These are phyloP conservation scores for Tricholoma furcatifolium DNA, from an alignment of 768 basidiomycete species.

Conservation along the genomic window DNA sequence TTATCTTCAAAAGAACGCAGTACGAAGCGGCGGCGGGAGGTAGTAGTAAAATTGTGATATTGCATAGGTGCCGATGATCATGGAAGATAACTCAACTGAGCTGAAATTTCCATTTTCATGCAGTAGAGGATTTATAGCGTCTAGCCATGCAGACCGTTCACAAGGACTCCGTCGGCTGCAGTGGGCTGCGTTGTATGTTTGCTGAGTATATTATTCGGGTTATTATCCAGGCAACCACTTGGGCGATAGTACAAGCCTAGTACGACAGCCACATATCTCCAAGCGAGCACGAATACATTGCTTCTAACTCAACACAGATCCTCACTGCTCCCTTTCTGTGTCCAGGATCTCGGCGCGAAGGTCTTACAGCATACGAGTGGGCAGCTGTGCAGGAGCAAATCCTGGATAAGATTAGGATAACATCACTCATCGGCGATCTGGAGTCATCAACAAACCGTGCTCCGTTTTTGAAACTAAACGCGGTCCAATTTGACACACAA, in stretches of 20 bases:
- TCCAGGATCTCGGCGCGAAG: no score
- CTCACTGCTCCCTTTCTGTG: no score
- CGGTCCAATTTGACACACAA: no score
- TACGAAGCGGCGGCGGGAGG: constrained; percentile 19
- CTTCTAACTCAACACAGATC: no score
- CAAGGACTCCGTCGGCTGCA: constrained; percentile 23
- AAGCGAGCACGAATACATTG: no score
- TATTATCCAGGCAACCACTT: constrained; percentile 25
- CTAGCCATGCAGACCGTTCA: constrained; percentile 27
- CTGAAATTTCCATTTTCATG: constrained; percentile 29
- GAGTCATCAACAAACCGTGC: no score
- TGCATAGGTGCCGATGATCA: constrained; percentile 25
- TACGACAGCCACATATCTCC: no score
- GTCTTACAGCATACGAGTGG: no score
- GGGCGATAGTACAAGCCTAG: constrained; percentile 12
- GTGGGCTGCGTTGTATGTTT: constrained; percentile 32
- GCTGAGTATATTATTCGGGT: constrained; percentile 24
- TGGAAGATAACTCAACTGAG: constrained; percentile 25
- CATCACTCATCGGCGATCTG: no score
- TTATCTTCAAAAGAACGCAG: constrained; percentile 30
- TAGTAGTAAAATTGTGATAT: constrained; percentile 26
- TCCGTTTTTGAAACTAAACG: no score
- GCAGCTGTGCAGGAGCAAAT: no score
- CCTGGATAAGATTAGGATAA: no score
- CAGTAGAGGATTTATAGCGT: constrained; percentile 26